Conservation (phyloP, 2,329 filamentous ascomycete genomes). For the Talaromyces funiculosus region DNA sequence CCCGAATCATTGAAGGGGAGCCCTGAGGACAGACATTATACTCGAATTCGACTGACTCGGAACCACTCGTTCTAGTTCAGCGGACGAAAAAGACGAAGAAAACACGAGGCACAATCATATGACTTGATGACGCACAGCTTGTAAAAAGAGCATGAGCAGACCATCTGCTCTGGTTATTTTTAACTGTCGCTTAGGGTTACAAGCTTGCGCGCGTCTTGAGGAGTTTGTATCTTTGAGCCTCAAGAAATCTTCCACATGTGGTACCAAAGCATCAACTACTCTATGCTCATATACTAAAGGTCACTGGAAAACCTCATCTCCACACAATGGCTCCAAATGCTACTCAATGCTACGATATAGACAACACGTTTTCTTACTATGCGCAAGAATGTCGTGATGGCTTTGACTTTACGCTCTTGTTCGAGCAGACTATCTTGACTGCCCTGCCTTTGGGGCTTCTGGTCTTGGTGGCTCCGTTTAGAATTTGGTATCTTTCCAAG, state of each 20-base stretch:
- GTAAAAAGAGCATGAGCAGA: slow-evolving; percentile 7
- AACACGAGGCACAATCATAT: slow-evolving; percentile 3
- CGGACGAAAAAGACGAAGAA: neutral
- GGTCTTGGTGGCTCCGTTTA: slow-evolving; percentile 29
- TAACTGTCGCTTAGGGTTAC: no score
- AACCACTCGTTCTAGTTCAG: neutral
- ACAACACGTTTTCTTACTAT: slow-evolving; percentile 31
- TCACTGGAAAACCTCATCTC: neutral
- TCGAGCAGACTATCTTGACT: slow-evolving; percentile 39
- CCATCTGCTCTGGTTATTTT: neutral
- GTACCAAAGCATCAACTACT: neutral
- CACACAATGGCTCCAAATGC: slow-evolving; percentile 18
- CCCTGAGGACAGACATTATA: neutral
- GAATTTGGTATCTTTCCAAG: slow-evolving; percentile 32
- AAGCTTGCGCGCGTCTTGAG: neutral
- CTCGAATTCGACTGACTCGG: neutral
- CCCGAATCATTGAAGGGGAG: slow-evolving; percentile 1
- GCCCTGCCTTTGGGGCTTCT: slow-evolving; percentile 34
- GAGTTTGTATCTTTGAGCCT: neutral
- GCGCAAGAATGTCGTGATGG: slow-evolving; percentile 32
- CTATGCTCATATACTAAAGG: neutral
- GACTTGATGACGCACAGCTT: slow-evolving; percentile 5
- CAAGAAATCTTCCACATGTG: neutral
- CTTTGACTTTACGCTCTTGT: slow-evolving; percentile 45
- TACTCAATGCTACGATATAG: slow-evolving; percentile 26